Base-by-base conservation (phyloP, 2,329 filamentous ascomycete genomes). In the Fusarium sp. region DNA sequence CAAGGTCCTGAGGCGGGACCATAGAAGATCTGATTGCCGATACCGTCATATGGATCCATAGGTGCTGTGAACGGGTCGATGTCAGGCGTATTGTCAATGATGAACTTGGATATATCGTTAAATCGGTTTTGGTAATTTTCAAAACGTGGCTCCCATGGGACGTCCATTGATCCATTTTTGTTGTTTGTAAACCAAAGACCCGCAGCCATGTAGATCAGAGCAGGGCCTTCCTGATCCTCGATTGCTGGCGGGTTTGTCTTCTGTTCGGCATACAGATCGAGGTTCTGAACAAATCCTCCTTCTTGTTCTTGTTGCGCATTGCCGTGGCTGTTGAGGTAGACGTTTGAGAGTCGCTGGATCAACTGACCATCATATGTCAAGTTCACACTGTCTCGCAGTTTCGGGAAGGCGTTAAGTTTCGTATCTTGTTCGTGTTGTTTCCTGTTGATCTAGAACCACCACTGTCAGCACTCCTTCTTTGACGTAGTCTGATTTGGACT, bases 21-120 rank as follows among this genome's bases (percentile, higher is more conserved):
- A 10, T 77, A 58, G 18, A 79, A 76, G 2, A 80, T 46, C 30
- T 76, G 70, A 22, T 75, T 76, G 5, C 76, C 74, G 6, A 73
- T 53, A 12, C 76, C 76, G 12, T 77, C 75, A 5, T 56, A 11
- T 16, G 64, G 48, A 29, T 72, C 68, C 70, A 77, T 74, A 2
- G 65, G 61, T 1, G 43, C 22, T 3, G 58, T 58, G 34, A 65
- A 59, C 0, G 57, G 41, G 15, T 59, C 49, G 3, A 3, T 12
- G 16, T 30, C 11, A 1, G 56, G 56, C 2, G 56, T 54, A 12
- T 59, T 54, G 8, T 54, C 24, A n/a, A 16, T n/a, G 12, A 54
- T 67, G 38, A 73, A 69, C 7, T 44, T 27, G 18, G 59, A 59
- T 3, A 74, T 55, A 10, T 72, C 48, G 6, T 62, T 27, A 2